phyloP scores from a whole-genome alignment of 345 rosid genomes.

The Anacardium occidentale region DNA sequence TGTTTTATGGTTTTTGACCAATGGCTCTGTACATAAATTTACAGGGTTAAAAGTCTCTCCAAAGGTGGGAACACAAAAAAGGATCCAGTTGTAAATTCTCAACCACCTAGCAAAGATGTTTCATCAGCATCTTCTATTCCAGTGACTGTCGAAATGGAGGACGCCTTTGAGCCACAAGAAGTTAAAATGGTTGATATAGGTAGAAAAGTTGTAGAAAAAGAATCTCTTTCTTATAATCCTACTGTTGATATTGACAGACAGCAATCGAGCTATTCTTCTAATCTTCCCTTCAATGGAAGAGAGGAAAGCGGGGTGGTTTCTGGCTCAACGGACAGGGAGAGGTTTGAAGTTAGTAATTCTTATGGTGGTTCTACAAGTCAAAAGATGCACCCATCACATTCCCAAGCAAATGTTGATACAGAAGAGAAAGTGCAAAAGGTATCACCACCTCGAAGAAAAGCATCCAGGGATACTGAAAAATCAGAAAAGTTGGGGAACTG shows the following conservation, averaged over 20 bases:
- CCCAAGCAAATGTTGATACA: slow-evolving; percentile 52
- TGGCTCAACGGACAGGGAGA: slow-evolving; percentile 55
- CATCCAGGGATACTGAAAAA: slow-evolving; percentile 61
- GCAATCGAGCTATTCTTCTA: slow-evolving; percentile 44
- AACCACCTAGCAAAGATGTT: slow-evolving; percentile 54
- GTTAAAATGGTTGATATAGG: slow-evolving; percentile 47
- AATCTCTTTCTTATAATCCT: slow-evolving; percentile 42
- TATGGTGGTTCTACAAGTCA: slow-evolving; percentile 53
- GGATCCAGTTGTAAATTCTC: slow-evolving; percentile 56
- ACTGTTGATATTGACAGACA: slow-evolving; percentile 48
- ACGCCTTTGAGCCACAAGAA: slow-evolving; percentile 55
- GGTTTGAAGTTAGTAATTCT: slow-evolving; percentile 45
- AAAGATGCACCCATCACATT: slow-evolving; percentile 39
- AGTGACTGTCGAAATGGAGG: slow-evolving; percentile 47
- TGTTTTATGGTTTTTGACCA: slow-evolving; percentile 1
- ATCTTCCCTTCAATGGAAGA: slow-evolving; percentile 41
- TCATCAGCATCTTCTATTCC: slow-evolving; percentile 46
- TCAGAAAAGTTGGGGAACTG: slow-evolving; percentile 53
- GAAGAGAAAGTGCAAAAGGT: slow-evolving; percentile 82
- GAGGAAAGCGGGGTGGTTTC: slow-evolving; percentile 56
- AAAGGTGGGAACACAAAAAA: slow-evolving; percentile 79
- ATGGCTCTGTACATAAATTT: slow-evolving; percentile 25
- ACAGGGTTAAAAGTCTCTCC: slow-evolving; percentile 95
- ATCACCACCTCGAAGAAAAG: slow-evolving; percentile 86
- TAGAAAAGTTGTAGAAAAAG: slow-evolving; percentile 66